These are phyloP conservation scores for Ophiostoma tasmaniense DNA, from an alignment of 2,329 filamentous ascomycete genomes.

Conservation along the genomic window DNA sequence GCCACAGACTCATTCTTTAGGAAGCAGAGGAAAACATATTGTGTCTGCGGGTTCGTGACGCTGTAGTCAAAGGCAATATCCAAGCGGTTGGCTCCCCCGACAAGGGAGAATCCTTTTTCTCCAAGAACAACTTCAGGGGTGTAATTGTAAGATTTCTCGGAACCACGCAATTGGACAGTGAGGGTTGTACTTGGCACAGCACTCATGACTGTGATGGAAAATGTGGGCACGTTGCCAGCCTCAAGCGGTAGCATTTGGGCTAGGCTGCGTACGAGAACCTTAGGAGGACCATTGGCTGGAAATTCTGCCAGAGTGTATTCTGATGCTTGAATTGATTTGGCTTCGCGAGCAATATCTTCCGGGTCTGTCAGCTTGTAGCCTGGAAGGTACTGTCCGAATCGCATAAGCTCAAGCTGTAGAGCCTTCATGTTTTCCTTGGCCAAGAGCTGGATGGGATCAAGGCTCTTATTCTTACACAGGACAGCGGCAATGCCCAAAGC, in stretches of 20 bases:
- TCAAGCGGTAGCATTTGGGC: slow-evolving; percentile 23
- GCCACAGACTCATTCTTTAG: slow-evolving; percentile 23
- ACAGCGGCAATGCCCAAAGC: slow-evolving; percentile 22
- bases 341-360: slow-evolving; percentile 19
- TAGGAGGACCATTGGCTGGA: slow-evolving; percentile 22
- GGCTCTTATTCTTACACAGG: slow-evolving; percentile 20
- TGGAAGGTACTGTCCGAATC: slow-evolving; percentile 23
- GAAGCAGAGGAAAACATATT: slow-evolving; percentile 24
- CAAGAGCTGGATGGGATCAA: slow-evolving; percentile 22
- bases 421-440: slow-evolving; percentile 23
- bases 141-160: slow-evolving; percentile 24
- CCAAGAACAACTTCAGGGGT: slow-evolving; percentile 23
- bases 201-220: slow-evolving; percentile 18
- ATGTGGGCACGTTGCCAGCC: slow-evolving; percentile 20
- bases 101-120: slow-evolving; percentile 5
- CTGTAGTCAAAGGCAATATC: slow-evolving; percentile 16
- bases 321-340: slow-evolving; percentile 13
- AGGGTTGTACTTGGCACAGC: slow-evolving; percentile 16
- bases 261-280: slow-evolving; percentile 23
- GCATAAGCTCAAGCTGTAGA: slow-evolving; percentile 23
- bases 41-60: slow-evolving; percentile 22
- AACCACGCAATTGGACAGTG: slow-evolving; percentile 23
- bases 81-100: neutral
- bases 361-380: slow-evolving; percentile 23
- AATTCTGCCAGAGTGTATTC: slow-evolving; percentile 20